phyloP scores from a whole-genome alignment of 139 green algal genomes.

The Medakamo hakoo region DNA sequence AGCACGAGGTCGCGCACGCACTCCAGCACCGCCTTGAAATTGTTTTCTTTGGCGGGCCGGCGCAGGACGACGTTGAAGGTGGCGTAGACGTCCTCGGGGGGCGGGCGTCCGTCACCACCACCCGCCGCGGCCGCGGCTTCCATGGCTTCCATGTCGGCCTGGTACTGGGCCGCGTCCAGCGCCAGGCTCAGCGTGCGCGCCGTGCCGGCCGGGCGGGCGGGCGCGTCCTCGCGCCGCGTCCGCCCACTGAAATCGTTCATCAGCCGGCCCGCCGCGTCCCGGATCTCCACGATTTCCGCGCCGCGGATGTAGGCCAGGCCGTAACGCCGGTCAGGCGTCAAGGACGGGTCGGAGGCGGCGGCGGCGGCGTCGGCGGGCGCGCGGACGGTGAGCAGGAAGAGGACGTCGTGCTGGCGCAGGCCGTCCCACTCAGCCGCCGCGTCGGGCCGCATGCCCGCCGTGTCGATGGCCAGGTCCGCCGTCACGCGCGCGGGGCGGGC shows the following conservation, averaged over 20 bases:
- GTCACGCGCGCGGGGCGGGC: constrained; percentile 63
- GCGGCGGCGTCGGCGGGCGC: constrained; percentile 10
- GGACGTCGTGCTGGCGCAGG: constrained; percentile 81
- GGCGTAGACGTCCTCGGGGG: constrained; percentile 53
- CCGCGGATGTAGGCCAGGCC: constrained; percentile 67
- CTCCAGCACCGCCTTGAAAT: constrained; percentile 96
- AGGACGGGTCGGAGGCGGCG: too few species aligned
- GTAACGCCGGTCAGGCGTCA: constrained; percentile 31
- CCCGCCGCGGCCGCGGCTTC: not conserved
- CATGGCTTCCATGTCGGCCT: constrained; percentile 42
- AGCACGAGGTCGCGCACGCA: constrained; percentile 83
- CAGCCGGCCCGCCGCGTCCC: constrained; percentile 42
- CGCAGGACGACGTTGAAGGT: constrained; percentile 83
- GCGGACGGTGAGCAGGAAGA: constrained; percentile 75
- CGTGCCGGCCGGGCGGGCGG: constrained; percentile 32
- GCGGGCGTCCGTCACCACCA: not conserved
- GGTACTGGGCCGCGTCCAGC: constrained; percentile 91
- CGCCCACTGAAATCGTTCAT: constrained; percentile 93
- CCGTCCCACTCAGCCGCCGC: constrained; percentile 81
- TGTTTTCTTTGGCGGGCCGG: constrained; percentile 91
- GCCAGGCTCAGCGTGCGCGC: constrained; percentile 60
- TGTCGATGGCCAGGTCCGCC: constrained; percentile 55
- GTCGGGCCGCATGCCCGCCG: constrained; percentile 28
- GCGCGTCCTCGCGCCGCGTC: constrained; percentile 45
- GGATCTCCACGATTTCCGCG: constrained; percentile 66